phyloP scores from a whole-genome alignment of 2,329 filamentous ascomycete genomes.

The Westerdykella sp. region DNA sequence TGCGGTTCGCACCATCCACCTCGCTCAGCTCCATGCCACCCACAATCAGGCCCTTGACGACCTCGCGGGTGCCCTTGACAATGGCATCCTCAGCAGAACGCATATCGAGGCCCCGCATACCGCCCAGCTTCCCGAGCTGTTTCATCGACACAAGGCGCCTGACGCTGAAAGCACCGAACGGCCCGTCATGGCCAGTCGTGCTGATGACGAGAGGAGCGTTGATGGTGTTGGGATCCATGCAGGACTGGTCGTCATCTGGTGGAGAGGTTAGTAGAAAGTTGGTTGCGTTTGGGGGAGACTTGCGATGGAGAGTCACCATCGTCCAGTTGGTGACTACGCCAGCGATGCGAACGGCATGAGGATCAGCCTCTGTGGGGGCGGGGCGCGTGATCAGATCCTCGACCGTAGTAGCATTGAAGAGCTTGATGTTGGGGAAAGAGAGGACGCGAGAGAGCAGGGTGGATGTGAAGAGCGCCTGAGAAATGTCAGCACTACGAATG shows the following conservation, averaged over 20 bases:
- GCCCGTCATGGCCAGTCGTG: constrained; percentile 85
- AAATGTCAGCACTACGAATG: neutral
- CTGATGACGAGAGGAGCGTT: constrained; percentile 84
- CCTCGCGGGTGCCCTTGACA: constrained; percentile 82
- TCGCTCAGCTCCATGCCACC: constrained; percentile 92
- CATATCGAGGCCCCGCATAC: constrained; percentile 94
- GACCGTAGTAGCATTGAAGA: constrained; percentile 90
- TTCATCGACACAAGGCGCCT: constrained; percentile 90
- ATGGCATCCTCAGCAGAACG: constrained; percentile 86
- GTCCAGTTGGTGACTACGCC: constrained; percentile 97
- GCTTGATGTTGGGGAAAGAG: constrained; percentile 82
- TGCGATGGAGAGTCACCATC: constrained; percentile 61
- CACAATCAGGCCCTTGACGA: constrained; percentile 83
- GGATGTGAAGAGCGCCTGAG: constrained; percentile 71
- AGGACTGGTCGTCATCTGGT: constrained; percentile 66
- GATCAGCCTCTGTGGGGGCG: constrained; percentile 34
- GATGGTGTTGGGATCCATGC: constrained; percentile 98
- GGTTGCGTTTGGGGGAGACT: too few relatives aligned
- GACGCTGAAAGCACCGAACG: constrained; percentile 84
- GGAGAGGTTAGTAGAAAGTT: constrained; percentile 48
- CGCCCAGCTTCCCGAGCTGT: constrained; percentile 73
- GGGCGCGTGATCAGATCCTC: constrained; percentile 87
- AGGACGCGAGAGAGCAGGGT: constrained; percentile 81
- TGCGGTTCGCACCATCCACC: constrained; percentile 84
- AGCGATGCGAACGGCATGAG: constrained; percentile 61